A percentile compares a stretch with the other conserved stretches of the same genome.
phyloP scores from a whole-genome alignment of 495 filamentous ascomycete genomes.

The Annulohypoxylon stygium region DNA sequence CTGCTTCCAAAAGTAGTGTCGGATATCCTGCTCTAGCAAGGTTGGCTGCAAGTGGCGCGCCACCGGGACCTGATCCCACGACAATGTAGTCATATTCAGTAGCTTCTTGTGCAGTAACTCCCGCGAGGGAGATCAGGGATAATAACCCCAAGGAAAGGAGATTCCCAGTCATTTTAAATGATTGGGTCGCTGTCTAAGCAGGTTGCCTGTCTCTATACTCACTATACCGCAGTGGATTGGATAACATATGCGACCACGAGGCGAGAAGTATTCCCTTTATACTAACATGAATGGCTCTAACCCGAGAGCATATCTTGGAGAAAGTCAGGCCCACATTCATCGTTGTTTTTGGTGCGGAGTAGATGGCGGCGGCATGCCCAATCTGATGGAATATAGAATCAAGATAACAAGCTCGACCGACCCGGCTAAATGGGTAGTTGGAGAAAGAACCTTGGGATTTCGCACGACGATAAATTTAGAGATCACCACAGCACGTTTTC shows the following conservation, averaged over 20 bases:
- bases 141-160: conserved; percentile 46
- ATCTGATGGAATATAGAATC: conserved; percentile 1
- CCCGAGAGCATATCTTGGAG: conserved; percentile 8
- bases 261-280: conserved; percentile 29
- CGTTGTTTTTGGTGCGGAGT: conserved; percentile 33
- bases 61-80: conserved; percentile 74
- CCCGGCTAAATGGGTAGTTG: conserved; percentile 51
- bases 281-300: conserved; percentile 7
- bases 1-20: conserved; percentile 73
- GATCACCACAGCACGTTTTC: conserved; percentile 14
- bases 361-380: conserved; percentile 20
- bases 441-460: conserved; percentile 27
- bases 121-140: conserved; percentile 50
- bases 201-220: neutral
- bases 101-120: conserved; percentile 41
- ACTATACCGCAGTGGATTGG: neutral
- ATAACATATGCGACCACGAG: neutral
- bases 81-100: conserved; percentile 73
- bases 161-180: conserved; percentile 35
- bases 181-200: neutral
- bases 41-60: conserved; percentile 71
- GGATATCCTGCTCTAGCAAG: conserved; percentile 71
- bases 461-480: conserved; percentile 4
- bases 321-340: conserved; percentile 24
- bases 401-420: conserved; percentile 10